A percentile compares a stretch with the other conserved stretches of the same genome.
These are phyloP conservation scores for Quercus parvula DNA, from an alignment of 306 rosid genomes.

Conservation along the genomic window DNA sequence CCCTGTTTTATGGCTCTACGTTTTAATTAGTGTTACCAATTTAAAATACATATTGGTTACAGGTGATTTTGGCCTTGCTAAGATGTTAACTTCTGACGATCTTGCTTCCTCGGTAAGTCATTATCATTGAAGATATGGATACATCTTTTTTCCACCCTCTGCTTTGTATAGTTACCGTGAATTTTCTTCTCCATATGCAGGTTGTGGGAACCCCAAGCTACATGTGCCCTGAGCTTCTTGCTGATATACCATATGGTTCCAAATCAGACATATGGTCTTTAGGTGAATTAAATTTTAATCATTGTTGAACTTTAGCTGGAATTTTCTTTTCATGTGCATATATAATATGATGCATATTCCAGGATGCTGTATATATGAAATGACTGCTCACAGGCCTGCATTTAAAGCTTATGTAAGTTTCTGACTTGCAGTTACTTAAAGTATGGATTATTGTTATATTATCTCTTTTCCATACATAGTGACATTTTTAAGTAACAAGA, in stretches of 20 bases:
- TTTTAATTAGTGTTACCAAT: not conserved
- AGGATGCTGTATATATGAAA: conserved; percentile 98
- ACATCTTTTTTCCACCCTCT: not conserved
- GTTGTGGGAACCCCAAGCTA: conserved; percentile 99
- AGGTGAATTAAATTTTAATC: conserved; percentile 43
- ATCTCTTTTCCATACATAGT: not conserved
- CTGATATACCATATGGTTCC: conserved; percentile 97
- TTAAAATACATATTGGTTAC: conserved; percentile 7
- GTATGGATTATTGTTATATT: not conserved
- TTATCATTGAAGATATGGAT: not conserved
- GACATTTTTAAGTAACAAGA: not conserved
- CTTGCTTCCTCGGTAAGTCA: conserved; percentile 91
- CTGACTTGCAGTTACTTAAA: not conserved
- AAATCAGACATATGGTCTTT: conserved; percentile 99
- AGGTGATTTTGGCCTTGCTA: conserved; percentile 99
- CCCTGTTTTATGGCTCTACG: not conserved
- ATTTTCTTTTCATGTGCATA: not conserved
- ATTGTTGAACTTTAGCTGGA: conserved; percentile 12
- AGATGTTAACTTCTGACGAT: conserved; percentile 92
- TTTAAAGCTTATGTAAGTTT: conserved; percentile 96
- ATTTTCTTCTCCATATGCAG: conserved; percentile 34
- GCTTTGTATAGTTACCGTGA: conserved; percentile 12
- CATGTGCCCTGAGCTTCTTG: conserved; percentile 99
- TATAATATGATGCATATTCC: conserved; percentile 30
- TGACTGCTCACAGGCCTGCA: conserved; percentile 84